Evolutionary conservation across 2,329 filamentous ascomycete genomes (phyloP).

Genomic region (Colletotrichum brevisporum): DNA sequence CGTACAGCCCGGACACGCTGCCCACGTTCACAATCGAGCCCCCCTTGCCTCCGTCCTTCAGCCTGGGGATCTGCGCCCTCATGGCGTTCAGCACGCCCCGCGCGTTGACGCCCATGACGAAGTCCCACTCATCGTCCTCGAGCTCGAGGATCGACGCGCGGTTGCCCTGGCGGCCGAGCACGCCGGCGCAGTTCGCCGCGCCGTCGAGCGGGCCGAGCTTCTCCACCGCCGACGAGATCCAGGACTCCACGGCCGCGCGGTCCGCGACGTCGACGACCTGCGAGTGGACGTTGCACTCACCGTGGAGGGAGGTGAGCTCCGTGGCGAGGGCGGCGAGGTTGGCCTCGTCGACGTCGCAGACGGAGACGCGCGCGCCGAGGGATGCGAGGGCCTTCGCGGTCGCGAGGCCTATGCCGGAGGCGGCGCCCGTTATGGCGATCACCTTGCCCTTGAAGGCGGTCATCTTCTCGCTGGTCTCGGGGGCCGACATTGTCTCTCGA

Average conservation of each 20-base stretch:
- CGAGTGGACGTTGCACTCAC: constrained; percentile 23
- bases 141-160: constrained; percentile 44
- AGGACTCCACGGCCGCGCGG: constrained; percentile 42
- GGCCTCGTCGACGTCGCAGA: constrained; percentile 62
- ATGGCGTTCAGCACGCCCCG: constrained; percentile 66
- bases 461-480: not conserved
- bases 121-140: constrained; percentile 58
- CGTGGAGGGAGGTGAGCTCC: constrained; percentile 20
- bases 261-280: constrained; percentile 41
- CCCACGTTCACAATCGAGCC: constrained; percentile 63
- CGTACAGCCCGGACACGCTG: constrained; percentile 57
- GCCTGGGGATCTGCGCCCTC: constrained; percentile 60
- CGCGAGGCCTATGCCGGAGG: constrained; percentile 64
- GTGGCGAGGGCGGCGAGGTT: constrained; percentile 21
- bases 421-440: constrained; percentile 64
- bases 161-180: constrained; percentile 40
- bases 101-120: constrained; percentile 60
- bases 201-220: constrained; percentile 56
- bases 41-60: constrained; percentile 47
- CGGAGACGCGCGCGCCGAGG: constrained; percentile 60
- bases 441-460: constrained; percentile 53
- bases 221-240: constrained; percentile 50
- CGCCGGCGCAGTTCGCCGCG: constrained; percentile 57
- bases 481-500: too few species aligned
- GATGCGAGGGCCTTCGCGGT: constrained; percentile 60